Base-by-base conservation (phyloP, 768 basidiomycete genomes). In the Calocybe indica region DNA sequence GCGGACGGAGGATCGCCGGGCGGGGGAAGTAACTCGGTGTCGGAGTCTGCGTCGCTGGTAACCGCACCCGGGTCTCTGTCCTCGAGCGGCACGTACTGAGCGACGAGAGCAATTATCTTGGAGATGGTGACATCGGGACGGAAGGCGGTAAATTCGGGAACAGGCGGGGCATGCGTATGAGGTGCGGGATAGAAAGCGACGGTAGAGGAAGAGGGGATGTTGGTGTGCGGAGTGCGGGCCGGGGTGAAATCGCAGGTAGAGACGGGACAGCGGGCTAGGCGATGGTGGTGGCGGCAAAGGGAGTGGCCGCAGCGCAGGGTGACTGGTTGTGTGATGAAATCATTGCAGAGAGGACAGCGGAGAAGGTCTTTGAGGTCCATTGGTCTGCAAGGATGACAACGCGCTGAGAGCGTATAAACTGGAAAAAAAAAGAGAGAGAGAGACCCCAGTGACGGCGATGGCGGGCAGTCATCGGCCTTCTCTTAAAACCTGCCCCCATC, bases 261-360 rank as follows among this genome's bases (percentile, higher is more conserved):
- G 28, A 68, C 50, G 5, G 70, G 69, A 49, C 68, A 69, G 36
- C 39, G 43, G 36, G 15, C 12, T 6, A 22, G 35, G 47, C 73
- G 55, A 12, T 54, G 52, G 59, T 89, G 88, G n/a, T 15, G 39
- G 0, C 79, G 63, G 56, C 92, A 96, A 52, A 94, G 52, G 14
- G 91, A 75, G 61, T 96, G 92, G 45, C 92, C 92, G 58, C 92
- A 96, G 55, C 71, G 76, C 36, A 95, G 81, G 0, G 71, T 92
- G 69, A 56, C 85, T 65, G 70, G 91, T 70, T 55, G 64, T 66
- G 31, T 73, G 72, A 92, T 60, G 57, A 71, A 47, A 75, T 65
- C 7, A 72, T 77, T 3, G 55, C 87, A 88, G 62, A 78, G 58
- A 3, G 79, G 74, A 58, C 88, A 89, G 45, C 39, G 43, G 13